A percentile compares a stretch with the other conserved stretches of the same genome.
Conservation (phyloP, 257 asterid species). For the Nicotiana tomentosiformis region DNA sequence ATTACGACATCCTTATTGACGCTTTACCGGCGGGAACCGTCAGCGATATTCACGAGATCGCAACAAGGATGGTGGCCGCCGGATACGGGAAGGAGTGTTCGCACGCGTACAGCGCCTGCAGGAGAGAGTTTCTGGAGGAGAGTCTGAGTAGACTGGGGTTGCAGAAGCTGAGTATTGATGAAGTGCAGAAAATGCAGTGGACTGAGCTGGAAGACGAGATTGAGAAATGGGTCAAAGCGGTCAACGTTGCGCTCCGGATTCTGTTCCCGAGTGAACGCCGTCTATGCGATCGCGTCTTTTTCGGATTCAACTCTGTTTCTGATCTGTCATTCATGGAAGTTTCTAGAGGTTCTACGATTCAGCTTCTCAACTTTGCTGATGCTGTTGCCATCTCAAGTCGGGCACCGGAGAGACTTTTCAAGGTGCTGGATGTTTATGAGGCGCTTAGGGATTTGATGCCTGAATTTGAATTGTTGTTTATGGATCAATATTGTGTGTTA, state of each 20-base stretch:
- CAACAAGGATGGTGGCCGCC: constrained; percentile 90
- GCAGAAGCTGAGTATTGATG: constrained; percentile 81
- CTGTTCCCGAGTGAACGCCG: constrained; percentile 92
- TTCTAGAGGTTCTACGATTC: constrained; percentile 75
- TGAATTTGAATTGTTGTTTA: constrained; percentile 71
- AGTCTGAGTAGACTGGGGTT: constrained; percentile 81
- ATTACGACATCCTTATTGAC: constrained; percentile 73
- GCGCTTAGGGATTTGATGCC: constrained; percentile 84
- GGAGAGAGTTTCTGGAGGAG: constrained; percentile 90
- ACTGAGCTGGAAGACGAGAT: constrained; percentile 79
- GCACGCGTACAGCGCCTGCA: constrained; percentile 72
- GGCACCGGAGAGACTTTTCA: constrained; percentile 90
- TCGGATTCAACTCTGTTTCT: constrained; percentile 55
- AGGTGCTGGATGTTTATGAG: constrained; percentile 85
- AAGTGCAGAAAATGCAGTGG: constrained; percentile 91
- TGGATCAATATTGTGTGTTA: constrained; percentile 70
- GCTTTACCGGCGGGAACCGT: constrained; percentile 75
- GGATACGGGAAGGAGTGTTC: constrained; percentile 86
- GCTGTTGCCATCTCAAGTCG: constrained; percentile 88
- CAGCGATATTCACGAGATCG: constrained; percentile 71
- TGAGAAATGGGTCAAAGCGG: constrained; percentile 85
- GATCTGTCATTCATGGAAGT: constrained; percentile 96
- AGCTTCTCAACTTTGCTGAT: constrained; percentile 83
- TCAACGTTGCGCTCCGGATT: constrained; percentile 64
- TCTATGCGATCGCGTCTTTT: constrained; percentile 75